These are phyloP conservation scores for Candida chauliodis DNA, from an alignment of 805 yeast species.

Conservation along the genomic window DNA sequence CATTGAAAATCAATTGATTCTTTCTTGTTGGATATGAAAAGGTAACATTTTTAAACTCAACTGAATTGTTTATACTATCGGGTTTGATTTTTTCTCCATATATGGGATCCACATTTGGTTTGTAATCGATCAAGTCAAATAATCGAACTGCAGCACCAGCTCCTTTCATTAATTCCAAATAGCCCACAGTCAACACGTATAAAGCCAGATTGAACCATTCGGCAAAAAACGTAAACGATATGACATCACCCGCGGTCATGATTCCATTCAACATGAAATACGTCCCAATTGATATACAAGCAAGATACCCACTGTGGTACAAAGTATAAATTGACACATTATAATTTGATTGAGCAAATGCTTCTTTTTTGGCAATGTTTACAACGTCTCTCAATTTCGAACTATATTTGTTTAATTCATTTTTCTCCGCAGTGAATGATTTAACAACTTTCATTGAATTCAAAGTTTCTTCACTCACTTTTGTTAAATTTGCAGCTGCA, in stretches of 20 bases:
- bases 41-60: slow-evolving; percentile 36
- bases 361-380: slow-evolving; percentile 41
- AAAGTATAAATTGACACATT: slow-evolving; percentile 40
- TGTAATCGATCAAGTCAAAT: slow-evolving; percentile 39
- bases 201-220: slow-evolving; percentile 43
- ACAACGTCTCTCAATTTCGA: slow-evolving; percentile 38
- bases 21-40: slow-evolving; percentile 42
- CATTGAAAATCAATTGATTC: slow-evolving; percentile 32
- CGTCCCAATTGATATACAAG: slow-evolving; percentile 41
- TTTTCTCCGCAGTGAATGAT: slow-evolving; percentile 42
- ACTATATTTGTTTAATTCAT: slow-evolving; percentile 37
- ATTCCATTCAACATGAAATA: slow-evolving; percentile 39
- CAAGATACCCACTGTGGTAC: slow-evolving; percentile 41
- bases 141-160: slow-evolving; percentile 45
- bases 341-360: slow-evolving; percentile 43
- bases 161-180: slow-evolving; percentile 46
- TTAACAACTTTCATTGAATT: slow-evolving; percentile 41
- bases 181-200: slow-evolving; percentile 43
- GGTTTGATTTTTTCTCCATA: slow-evolving; percentile 26
- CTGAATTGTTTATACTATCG: slow-evolving; percentile 21
- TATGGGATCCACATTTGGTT: slow-evolving; percentile 33
- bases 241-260: slow-evolving; percentile 47
- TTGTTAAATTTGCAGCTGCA: slow-evolving; percentile 43
- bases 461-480: slow-evolving; percentile 41
- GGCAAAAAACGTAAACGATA: slow-evolving; percentile 44